Evolutionary conservation across 1,284 basidiomycete species (phyloP), one percentile per base, ranked within the genome.

Genomic region (Malassezia pachydermatis): DNA sequence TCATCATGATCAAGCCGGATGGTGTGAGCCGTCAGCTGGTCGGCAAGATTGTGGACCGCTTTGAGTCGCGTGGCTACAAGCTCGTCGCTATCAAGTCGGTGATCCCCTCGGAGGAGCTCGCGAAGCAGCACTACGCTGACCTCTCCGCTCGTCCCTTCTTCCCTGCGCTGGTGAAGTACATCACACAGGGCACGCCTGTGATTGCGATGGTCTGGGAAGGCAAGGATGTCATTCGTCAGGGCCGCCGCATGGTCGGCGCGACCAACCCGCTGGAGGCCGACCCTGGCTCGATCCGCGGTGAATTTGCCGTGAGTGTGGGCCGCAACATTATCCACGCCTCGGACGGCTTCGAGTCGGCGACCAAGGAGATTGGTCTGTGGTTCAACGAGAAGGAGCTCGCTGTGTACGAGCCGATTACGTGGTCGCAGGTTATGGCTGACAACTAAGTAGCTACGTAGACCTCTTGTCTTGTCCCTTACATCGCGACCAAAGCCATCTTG

Each of bases 401-500:
- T 51, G 63, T 71, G 50, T 74, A 75, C 73, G 61, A 71, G 69
- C 72, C 73, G 34, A 66, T 66, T 36, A 71, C 72, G 41, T 73
- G 65, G 46, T 40, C 42, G 43, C 59, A 57, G 58, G 55, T 60
- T 54, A 58, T 60, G 54, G 52, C 60, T 17, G 62, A 64, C 52
- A 64, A 64, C 58, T 64, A 57, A 44, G 45, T 34, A 43, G 32
- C 28, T 34, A 38, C 20, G 8, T n/a, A n/a, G n/a, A n/a, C n/a
- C 8, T 13, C 33, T 34, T 6, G 14, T n/a, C 19, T n/a, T 6
- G 33, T n/a, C 28, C 28, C 28, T n/a, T n/a, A n/a, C n/a, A n/a
- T n/a, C n/a, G 35, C 75, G n/a, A 84, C 76, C 35, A 94, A 76
- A 5, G 77, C 80, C 88, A 94, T 92, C 73, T 83, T 86, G 7